Conservation (phyloP, 225 moss, liverwort and hornwort genomes). For the Climacium dendroides region DNA sequence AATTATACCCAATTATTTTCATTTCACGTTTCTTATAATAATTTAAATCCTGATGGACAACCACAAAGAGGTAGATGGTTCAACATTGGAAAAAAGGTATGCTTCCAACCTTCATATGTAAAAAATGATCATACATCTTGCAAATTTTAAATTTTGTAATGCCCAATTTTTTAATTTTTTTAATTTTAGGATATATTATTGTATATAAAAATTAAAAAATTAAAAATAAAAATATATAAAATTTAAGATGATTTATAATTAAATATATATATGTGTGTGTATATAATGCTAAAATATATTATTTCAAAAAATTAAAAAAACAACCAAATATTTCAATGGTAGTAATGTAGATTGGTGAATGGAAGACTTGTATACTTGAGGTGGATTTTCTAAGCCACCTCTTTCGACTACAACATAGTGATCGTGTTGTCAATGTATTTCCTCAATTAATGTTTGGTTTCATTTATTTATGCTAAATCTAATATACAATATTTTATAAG, state of each 20-base stretch:
- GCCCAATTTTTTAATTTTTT: background rate
- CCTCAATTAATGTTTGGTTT: background rate
- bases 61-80: constrained; percentile 14
- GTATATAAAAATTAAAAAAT: background rate
- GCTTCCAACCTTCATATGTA: background rate
- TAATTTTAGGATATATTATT: background rate
- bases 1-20: constrained; percentile 40
- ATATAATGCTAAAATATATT: too few relatives aligned
- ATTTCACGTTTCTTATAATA: constrained; percentile 37
- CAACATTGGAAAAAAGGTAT: constrained; percentile 8
- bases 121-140: too few relatives aligned
- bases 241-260: background rate
- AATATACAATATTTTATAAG: too few relatives aligned
- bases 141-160: background rate
- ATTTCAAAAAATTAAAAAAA: background rate
- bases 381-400: constrained; percentile 29
- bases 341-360: background rate
- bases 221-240: fast-evolving
- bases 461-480: background rate
- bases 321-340: background rate
- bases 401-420: constrained; percentile 16
- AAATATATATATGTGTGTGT: too few relatives aligned
- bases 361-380: constrained; percentile 41
- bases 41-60: background rate
- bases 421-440: constrained; percentile 17